Evolutionary conservation across 1,284 basidiomycete genomes (phyloP).

Genomic region (Rhodotorula sp.): DNA sequence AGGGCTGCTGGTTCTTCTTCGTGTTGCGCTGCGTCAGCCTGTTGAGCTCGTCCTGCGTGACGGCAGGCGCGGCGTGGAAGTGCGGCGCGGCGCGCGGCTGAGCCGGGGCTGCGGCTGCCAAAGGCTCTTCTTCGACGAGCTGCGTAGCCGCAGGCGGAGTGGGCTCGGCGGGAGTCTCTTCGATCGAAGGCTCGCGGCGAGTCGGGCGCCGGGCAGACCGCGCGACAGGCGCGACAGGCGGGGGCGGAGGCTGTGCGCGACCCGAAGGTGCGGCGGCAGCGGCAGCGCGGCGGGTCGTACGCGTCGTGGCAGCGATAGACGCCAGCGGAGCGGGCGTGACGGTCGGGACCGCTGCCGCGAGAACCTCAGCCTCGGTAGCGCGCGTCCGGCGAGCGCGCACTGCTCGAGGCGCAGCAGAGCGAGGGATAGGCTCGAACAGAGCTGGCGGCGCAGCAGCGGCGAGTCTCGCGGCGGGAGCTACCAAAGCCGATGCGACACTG

Average conservation of each 20-base stretch:
- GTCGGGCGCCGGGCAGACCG: not conserved
- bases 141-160: not conserved
- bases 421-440: constrained; percentile 12
- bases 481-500: constrained; percentile 1
- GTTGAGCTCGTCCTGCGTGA: constrained; percentile 38
- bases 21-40: constrained; percentile 43
- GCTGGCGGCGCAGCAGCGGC: not conserved
- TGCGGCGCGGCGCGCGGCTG: not conserved
- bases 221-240: not conserved
- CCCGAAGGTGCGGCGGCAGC: not conserved
- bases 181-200: not conserved
- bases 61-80: constrained; percentile 25
- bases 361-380: not conserved
- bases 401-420: not conserved
- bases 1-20: constrained; percentile 34
- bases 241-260: not conserved
- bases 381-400: constrained; percentile 6
- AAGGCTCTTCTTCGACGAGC: not conserved
- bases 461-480: constrained; percentile 19
- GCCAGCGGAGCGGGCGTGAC: not conserved
- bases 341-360: not conserved
- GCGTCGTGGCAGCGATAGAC: not conserved
- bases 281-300: constrained; percentile 9
- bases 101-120: not conserved
- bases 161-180: not conserved